A percentile compares a stretch with the other conserved stretches of the same genome.
Evolutionary conservation across 2,329 filamentous ascomycete species (phyloP).

Genomic region (Waltergamsia citrina): DNA sequence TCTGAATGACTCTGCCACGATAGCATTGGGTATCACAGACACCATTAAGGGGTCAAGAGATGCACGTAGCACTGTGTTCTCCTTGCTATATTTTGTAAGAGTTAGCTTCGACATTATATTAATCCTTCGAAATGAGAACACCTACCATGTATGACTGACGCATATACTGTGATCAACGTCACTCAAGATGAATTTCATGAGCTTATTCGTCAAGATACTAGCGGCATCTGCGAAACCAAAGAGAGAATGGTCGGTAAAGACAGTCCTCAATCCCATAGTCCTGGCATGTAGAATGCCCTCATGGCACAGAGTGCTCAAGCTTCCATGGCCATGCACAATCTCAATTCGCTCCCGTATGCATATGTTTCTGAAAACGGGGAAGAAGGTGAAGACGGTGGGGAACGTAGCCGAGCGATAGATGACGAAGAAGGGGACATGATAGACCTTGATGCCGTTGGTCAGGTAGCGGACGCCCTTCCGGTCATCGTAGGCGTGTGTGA

Average conservation of each 20-base stretch:
- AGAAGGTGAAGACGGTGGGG: constrained; percentile 96
- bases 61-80: constrained; percentile 91
- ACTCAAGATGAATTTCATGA: constrained; percentile 90
- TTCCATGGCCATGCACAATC: constrained; percentile 96
- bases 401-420: constrained; percentile 92
- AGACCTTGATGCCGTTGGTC: constrained; percentile 96
- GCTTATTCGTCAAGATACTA: constrained; percentile 93
- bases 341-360: constrained; percentile 89
- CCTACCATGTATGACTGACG: constrained; percentile 92
- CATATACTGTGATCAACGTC: constrained; percentile 98
- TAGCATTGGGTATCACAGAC: constrained; percentile 93
- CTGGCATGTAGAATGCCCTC: constrained; percentile 91
- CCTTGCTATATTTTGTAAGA: constrained; percentile 72
- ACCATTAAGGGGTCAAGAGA: constrained; percentile 95
- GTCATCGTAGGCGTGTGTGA: constrained; percentile 89
- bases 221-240: constrained; percentile 96
- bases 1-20: constrained; percentile 92
- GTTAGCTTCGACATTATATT: constrained; percentile 9
- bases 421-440: constrained; percentile 91
- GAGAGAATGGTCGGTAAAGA: constrained; percentile 94
- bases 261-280: constrained; percentile 92
- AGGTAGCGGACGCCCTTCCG: constrained; percentile 89
- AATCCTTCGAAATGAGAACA: neutral
- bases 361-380: constrained; percentile 95
- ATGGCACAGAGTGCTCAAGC: constrained; percentile 84